Evolutionary conservation across 768 basidiomycete genomes (phyloP), one percentile per base, ranked within the genome.

Genomic region (Auricularia auricula-judae): DNA sequence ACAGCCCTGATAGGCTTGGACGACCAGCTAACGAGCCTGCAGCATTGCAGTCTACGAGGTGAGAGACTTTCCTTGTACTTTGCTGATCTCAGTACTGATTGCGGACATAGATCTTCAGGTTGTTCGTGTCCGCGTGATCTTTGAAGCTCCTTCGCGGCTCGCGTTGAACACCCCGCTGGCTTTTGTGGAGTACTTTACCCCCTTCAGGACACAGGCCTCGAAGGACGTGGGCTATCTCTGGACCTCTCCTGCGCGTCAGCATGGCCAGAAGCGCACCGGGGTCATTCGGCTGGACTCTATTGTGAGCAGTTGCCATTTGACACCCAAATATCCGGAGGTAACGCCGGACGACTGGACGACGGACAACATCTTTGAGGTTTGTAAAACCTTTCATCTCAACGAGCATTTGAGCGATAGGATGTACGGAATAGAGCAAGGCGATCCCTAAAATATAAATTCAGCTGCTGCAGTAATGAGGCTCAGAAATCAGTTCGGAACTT

Each of bases 101-200:
- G 10, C 4, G 14, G 14, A 4, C 18, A 16, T 61, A 68, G 67
- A 65, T 16, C 10, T 68, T 11, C 68, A 64, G 16, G 65, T 63
- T 58, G 68, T 61, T 1, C 64, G 58, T 14, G 51, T 68, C 43
- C 64, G 64, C 16, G 66, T 64, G 3, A 61, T 65, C 3, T 68
- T 68, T 60, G 33, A 53, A n/a, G 53, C 65, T 4, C 68, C 66
- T 1, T 11, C 42, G 5, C 43, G 53, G 3, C 56, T 58, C 23
- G 10, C 47, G 5, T 65, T 62, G 35, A 11, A 63, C 7, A 64
- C 60, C n/a, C 65, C 66, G 0, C 66, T 73, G 18, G 69, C 70
- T 1, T 73, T 73, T 60, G 44, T 73, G n/a, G 66, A 73, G n/a
- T 72, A 69, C 67, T 73, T 70, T 59, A 71, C 61, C 1, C 62